Evolutionary conservation across 176 grass and related monocot species (phyloP).

Genomic region (Dactylis glomerata): DNA sequence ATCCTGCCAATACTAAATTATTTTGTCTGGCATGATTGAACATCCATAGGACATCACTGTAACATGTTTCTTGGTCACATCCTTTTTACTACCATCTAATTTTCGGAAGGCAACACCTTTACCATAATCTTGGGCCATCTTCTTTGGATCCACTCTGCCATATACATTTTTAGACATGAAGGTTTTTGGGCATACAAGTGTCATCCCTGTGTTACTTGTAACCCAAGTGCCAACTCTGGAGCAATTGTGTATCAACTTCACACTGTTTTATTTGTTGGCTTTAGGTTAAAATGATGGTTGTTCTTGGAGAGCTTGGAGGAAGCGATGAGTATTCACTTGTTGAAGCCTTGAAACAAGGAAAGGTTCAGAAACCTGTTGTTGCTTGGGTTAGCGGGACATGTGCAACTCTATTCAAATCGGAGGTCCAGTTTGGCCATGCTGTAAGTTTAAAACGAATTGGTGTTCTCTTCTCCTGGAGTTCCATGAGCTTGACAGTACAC

Average conservation of each 20-base stretch:
- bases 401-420: slow-evolving; percentile 88
- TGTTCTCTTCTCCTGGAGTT: not conserved
- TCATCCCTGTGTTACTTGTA: slow-evolving; percentile 7
- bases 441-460: slow-evolving; percentile 49
- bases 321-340: slow-evolving; percentile 94
- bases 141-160: not conserved
- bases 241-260: slow-evolving; percentile 19
- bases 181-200: not conserved
- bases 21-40: not conserved
- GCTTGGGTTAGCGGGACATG: slow-evolving; percentile 99
- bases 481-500: slow-evolving; percentile 20
- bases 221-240: not conserved
- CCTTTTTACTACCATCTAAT: not conserved
- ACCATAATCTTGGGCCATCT: slow-evolving; percentile 7
- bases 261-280: slow-evolving; percentile 23
- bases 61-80: not conserved
- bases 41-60: not conserved
- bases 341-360: slow-evolving; percentile 93
- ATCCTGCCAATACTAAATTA: not conserved
- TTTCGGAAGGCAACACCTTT: slow-evolving; percentile 1
- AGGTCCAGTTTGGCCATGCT: slow-evolving; percentile 99
- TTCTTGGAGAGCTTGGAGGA: slow-evolving; percentile 97
- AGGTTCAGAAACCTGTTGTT: slow-evolving; percentile 96
- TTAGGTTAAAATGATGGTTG: slow-evolving; percentile 99
- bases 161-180: not conserved